Conservation (phyloP, 192 early-diverging fungal species). For the Backusella parvicylindrica region DNA sequence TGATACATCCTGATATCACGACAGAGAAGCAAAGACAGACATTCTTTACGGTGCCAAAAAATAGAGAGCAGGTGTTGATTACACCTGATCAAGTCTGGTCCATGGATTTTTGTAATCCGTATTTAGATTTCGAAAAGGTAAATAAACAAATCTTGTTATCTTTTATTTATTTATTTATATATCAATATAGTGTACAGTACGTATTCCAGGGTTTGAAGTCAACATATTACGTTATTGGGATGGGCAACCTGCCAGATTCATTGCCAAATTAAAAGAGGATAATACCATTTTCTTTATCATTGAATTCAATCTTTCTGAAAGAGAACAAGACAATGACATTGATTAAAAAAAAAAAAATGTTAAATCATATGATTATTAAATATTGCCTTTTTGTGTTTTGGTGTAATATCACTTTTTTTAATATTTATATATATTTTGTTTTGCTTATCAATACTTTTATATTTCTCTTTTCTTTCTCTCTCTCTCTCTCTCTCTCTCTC, state of each 20-base stretch:
- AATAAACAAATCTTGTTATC: not conserved
- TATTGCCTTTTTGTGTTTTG: not conserved
- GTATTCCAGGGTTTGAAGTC: slow-evolving; percentile 47
- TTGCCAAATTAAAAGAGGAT: slow-evolving; percentile 62
- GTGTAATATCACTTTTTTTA: not conserved
- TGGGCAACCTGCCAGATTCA: slow-evolving; percentile 68
- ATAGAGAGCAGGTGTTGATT: slow-evolving; percentile 46
- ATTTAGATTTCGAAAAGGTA: slow-evolving; percentile 46
- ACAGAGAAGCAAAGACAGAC: slow-evolving; percentile 4
- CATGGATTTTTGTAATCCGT: slow-evolving; percentile 64
- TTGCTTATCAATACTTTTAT: not conserved
- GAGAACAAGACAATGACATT: slow-evolving; percentile 7
- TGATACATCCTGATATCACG: not conserved
- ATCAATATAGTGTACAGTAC: not conserved
- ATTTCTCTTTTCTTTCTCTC: too few species aligned
- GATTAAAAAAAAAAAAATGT: slow-evolving; percentile 7
- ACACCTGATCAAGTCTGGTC: slow-evolving; percentile 69
- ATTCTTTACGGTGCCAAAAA: slow-evolving; percentile 37
- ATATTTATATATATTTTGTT: not conserved
- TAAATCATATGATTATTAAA: not conserved
- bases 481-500: not conserved
- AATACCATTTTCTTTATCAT: slow-evolving; percentile 65
- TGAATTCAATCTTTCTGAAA: slow-evolving; percentile 50
- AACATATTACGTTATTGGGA: slow-evolving; percentile 52
- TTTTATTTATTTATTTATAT: not conserved